Evolutionary conservation across 768 basidiomycete species (phyloP), one percentile per base, ranked within the genome.

Genomic region (Amanita thiersii): DNA sequence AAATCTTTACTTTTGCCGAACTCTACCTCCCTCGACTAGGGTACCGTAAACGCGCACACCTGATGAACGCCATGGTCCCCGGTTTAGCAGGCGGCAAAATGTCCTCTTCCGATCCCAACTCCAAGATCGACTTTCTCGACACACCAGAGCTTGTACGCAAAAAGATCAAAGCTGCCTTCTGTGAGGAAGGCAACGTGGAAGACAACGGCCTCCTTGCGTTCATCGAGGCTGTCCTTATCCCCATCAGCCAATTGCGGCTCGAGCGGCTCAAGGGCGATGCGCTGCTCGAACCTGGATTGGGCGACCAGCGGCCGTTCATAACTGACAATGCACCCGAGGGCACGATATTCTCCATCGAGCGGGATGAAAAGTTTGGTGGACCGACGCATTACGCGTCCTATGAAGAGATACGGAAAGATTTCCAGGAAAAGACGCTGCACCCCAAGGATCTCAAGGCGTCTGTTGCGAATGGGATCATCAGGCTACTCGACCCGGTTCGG

Each of bases 51-150:
- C 89, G 94, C 24, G 87, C 93, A 0, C 96, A 99, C 59, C 71
- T 99, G 33, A 99, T 99, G 96, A 99, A 97, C 63, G 69, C 77
- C 24, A 98, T 98, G 93, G 90, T 98, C 0, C 92, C 93, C 21
- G 92, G 93, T 32, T 72, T 96, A 24, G 81, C 81, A 31, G 93
- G 93, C 23, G 88, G 90, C 12, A 99, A 99, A 58, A 98, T 99
- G 96, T 96, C 92, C 11, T 84, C 92, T 1, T 98, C 94, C 1
- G 94, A 98, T 52, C 91, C 91, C 21, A 89, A 96, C 59, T 92
- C 87, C 48, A 99, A 99, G 63, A 94, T 98, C 58, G 96, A 99
- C 66, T 89, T 98, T 62, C 79, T 99, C 47, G 94, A 98, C 60
- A 58, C 79, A 3, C 81, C 92, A 0, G 85, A 87, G 20, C 75